Evolutionary conservation across 148 eudicot species (phyloP).

Genomic region (Agrostemma githago): DNA sequence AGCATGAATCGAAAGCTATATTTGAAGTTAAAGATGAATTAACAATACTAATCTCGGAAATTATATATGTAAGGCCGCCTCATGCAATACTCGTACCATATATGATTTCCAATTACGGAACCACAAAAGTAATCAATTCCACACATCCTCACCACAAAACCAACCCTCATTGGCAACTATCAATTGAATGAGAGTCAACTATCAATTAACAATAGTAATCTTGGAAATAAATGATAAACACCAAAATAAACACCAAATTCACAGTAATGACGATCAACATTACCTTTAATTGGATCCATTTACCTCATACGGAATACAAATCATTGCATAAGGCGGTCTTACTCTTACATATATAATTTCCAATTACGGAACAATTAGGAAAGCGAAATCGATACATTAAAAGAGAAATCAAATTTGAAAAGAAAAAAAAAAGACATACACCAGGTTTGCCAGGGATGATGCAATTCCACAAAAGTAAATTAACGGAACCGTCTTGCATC

Average conservation of each 20-base stretch:
- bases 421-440: conserved; percentile 26
- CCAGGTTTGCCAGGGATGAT: conserved; percentile 77
- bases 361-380: not conserved
- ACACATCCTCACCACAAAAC: not conserved
- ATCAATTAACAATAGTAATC: not conserved
- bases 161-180: not conserved
- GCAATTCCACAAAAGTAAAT: conserved; percentile 78
- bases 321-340: not conserved
- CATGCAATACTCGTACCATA: too few species aligned
- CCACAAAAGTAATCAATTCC: not conserved
- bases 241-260: not conserved
- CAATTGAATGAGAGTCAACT: not conserved
- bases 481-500: conserved; percentile 58
- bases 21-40: not conserved
- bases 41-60: too few species aligned
- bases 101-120: not conserved
- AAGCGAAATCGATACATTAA: not conserved
- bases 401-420: not conserved
- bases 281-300: too few species aligned
- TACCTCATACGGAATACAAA: too few species aligned
- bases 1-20: not conserved
- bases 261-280: not conserved
- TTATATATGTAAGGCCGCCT: too few species aligned
- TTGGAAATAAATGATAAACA: not conserved
- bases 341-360: not conserved